Conservation (phyloP, 768 basidiomycete species). For the Pulveroboletus sp. region DNA sequence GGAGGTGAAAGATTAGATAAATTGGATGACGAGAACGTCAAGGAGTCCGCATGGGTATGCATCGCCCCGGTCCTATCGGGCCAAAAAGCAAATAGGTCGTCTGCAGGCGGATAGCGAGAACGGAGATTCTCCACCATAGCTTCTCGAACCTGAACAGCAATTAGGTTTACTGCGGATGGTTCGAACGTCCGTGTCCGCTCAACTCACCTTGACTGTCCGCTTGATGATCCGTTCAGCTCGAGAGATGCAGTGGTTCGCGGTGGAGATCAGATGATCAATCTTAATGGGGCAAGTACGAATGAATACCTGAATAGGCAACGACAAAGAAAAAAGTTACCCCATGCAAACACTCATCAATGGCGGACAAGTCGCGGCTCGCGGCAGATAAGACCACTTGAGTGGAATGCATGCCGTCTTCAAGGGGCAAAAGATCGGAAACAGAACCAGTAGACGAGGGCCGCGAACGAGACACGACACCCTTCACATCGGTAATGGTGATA, state of each 20-base stretch:
- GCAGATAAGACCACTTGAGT: constrained; percentile 47
- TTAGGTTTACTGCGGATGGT: constrained; percentile 3
- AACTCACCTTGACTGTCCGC: constrained; percentile 49
- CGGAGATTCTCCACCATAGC: constrained; percentile 42
- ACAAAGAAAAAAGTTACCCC: constrained; percentile 39
- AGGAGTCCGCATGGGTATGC: not conserved
- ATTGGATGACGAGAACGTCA: constrained; percentile 4
- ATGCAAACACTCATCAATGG: constrained; percentile 49
- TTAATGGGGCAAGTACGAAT: constrained; percentile 19
- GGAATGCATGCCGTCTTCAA: constrained; percentile 39
- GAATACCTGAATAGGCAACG: constrained; percentile 5
- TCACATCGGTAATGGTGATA: constrained; percentile 22
- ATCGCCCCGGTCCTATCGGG: constrained; percentile 1
- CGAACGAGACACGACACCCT: constrained; percentile 19
- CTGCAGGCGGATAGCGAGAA: constrained; percentile 19
- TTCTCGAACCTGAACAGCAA: constrained; percentile 43
- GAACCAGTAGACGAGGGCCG: constrained; percentile 2
- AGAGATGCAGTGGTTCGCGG: constrained; percentile 51
- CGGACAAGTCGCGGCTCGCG: constrained; percentile 51
- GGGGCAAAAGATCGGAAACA: constrained; percentile 11
- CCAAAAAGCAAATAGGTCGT: constrained; percentile 21
- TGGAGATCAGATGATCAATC: constrained; percentile 54
- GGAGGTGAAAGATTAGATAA: constrained; percentile 23
- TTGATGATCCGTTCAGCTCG: constrained; percentile 55
- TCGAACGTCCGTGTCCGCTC: not conserved